A percentile compares a stretch with the other conserved stretches of the same genome.
Evolutionary conservation across 768 basidiomycete genomes (phyloP).

Genomic region (Kwoniella pini): DNA sequence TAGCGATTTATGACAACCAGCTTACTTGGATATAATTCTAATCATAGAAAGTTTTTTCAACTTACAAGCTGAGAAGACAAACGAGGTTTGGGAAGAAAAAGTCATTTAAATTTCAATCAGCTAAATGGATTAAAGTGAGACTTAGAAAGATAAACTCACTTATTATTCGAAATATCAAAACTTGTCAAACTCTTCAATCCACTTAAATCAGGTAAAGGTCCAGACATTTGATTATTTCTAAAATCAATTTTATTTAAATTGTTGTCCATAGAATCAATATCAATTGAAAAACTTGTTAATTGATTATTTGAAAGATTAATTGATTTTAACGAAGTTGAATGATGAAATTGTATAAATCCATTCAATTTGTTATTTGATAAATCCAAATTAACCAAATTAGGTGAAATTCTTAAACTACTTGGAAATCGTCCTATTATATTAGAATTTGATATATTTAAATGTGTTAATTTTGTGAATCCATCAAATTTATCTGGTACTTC

Average conservation of each 20-base stretch:
- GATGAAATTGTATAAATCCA: conserved; percentile 3
- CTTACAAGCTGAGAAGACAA: conserved; percentile 10
- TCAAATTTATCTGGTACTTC: conserved; percentile 23
- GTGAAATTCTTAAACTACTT: conserved; percentile 4
- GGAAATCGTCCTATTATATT: conserved; percentile 18
- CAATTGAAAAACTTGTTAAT: conserved; percentile 2
- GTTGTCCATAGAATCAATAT: background rate
- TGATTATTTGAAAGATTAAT: background rate
- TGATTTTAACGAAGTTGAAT: background rate
- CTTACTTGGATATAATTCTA: too few species aligned
- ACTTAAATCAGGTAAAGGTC: conserved; percentile 23
- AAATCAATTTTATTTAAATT: conserved; percentile 8
- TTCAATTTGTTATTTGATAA: conserved; percentile 25
- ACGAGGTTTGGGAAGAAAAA: too few species aligned
- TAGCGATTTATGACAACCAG: too few species aligned
- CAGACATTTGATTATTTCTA: conserved; percentile 8
- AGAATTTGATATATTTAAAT: conserved; percentile 20
- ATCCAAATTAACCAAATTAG: conserved; percentile 22
- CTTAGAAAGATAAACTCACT: too few species aligned
- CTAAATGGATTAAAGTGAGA: too few species aligned
- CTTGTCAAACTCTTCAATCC: background rate
- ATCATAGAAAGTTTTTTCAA: too few species aligned
- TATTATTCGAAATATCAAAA: conserved; percentile 18
- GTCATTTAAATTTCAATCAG: too few species aligned
- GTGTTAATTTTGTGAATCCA: conserved; percentile 13